Evolutionary conservation across 441 rosid genomes (phyloP).

Genomic region (Hura crepitans): DNA sequence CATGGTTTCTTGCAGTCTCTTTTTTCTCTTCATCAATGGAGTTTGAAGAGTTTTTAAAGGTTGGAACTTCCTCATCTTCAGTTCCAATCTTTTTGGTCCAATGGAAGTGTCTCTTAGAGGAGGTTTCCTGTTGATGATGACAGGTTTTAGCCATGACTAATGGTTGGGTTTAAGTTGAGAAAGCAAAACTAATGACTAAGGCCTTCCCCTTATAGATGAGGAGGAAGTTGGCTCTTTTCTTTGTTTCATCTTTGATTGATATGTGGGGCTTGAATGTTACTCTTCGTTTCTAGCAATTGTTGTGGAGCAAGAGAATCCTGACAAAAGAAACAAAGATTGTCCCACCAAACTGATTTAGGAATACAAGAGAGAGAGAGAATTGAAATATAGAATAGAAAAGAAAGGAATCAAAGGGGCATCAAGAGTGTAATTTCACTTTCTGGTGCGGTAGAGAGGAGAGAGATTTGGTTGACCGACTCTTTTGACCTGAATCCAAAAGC

Average conservation of each 20-base stretch:
- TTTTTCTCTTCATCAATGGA: constrained; percentile 28
- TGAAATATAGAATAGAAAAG: constrained; percentile 22
- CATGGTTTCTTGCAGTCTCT: constrained; percentile 24
- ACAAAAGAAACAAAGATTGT: constrained; percentile 52
- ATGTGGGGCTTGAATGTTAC: constrained; percentile 34
- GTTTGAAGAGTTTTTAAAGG: constrained; percentile 34
- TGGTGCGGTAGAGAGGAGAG: constrained; percentile 44
- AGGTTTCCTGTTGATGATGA: constrained; percentile 30
- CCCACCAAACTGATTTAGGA: constrained; percentile 51
- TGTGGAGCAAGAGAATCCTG: constrained; percentile 52
- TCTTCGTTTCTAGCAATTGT: constrained; percentile 31
- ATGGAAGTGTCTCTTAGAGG: constrained; percentile 76
- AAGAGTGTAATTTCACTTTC: constrained; percentile 72
- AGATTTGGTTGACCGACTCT: constrained; percentile 50
- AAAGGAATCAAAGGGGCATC: constrained; percentile 64
- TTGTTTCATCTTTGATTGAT: constrained; percentile 21
- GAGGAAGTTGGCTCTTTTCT: constrained; percentile 16
- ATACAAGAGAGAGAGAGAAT: constrained; percentile 25
- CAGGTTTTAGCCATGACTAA: constrained; percentile 49
- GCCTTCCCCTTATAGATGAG: constrained; percentile 22
- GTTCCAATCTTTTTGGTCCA: constrained; percentile 72
- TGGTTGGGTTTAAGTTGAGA: constrained; percentile 17
- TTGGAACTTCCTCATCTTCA: constrained; percentile 46
- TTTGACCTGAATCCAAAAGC: constrained; percentile 52
- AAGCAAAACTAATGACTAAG: constrained; percentile 2